phyloP scores from a whole-genome alignment of 192 early-diverging fungal genomes.

The Coemansia javaensis region DNA sequence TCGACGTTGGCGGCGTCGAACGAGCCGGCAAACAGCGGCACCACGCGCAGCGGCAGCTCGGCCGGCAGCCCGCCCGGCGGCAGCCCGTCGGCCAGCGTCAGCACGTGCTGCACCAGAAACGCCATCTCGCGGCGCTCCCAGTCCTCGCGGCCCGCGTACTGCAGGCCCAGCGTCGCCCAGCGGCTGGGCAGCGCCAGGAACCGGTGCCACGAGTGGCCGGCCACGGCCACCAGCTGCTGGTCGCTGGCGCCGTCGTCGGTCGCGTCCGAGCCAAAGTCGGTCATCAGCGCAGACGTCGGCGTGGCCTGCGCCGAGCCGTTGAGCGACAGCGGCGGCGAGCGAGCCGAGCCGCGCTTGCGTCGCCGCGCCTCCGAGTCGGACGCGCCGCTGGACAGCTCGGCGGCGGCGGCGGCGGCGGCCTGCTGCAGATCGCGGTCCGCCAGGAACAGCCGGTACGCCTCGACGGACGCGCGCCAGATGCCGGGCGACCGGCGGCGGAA shows the following conservation, averaged over 20 bases:
- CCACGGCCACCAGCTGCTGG: slow-evolving; percentile 22
- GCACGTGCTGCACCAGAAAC: slow-evolving; percentile 27
- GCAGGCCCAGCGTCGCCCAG: slow-evolving; percentile 37
- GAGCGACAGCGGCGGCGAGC: slow-evolving; percentile 9
- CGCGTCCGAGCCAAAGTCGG: slow-evolving; percentile 29
- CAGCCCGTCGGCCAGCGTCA: slow-evolving; percentile 29
- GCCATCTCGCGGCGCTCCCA: slow-evolving; percentile 29
- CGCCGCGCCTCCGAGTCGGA: not conserved
- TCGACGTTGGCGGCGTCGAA: slow-evolving; percentile 36
- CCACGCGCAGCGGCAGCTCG: slow-evolving; percentile 13
- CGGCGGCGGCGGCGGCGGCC: not conserved
- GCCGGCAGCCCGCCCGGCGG: not conserved
- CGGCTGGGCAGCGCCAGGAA: slow-evolving; percentile 33
- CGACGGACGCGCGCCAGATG: slow-evolving; percentile 26
- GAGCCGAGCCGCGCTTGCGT: not conserved
- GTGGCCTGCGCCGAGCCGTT: slow-evolving; percentile 12
- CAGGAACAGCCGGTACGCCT: slow-evolving; percentile 31
- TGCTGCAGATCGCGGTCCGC: slow-evolving; percentile 18
- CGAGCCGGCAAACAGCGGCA: slow-evolving; percentile 20
- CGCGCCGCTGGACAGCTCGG: not conserved
- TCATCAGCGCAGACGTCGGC: slow-evolving; percentile 11
- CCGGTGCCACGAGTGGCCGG: slow-evolving; percentile 45
- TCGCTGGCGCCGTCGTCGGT: slow-evolving; percentile 7
- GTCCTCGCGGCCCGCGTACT: slow-evolving; percentile 31
- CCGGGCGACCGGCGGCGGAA: slow-evolving; percentile 29